Evolutionary conservation across 208 protist genomes (phyloP).

Genomic region (Acanthamoeba castellanii): DNA sequence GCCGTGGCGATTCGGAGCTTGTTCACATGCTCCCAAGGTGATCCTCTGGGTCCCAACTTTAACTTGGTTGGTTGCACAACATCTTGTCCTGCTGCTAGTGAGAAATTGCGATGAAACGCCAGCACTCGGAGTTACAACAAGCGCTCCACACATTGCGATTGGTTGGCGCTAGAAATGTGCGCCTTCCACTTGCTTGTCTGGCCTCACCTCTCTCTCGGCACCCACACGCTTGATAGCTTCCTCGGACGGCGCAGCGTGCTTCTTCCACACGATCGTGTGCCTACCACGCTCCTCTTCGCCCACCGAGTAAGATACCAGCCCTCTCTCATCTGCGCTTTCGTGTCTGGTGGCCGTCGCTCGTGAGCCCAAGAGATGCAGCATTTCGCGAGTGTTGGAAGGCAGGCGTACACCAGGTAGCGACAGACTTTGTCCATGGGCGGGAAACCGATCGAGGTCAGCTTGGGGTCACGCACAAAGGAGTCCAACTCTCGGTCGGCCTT

Average conservation of each 20-base stretch:
- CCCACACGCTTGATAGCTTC: neutral
- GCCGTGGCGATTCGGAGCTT: too few relatives aligned
- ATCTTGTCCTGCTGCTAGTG: too few relatives aligned
- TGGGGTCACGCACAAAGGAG: neutral
- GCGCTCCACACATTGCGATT: too few relatives aligned
- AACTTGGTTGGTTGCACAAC: too few relatives aligned
- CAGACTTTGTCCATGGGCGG: slow-evolving; percentile 50
- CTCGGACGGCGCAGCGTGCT: neutral
- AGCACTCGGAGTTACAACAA: too few relatives aligned
- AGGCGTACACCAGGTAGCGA: slow-evolving; percentile 17
- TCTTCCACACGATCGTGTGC: slow-evolving; percentile 43
- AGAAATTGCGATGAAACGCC: too few relatives aligned
- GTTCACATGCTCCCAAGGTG: too few relatives aligned
- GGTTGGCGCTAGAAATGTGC: neutral
- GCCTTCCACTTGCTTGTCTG: neutral
- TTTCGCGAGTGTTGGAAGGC: neutral
- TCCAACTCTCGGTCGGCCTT: slow-evolving; percentile 3
- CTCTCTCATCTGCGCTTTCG: slow-evolving; percentile 23
- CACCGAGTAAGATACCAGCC: neutral
- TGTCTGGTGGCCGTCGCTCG: neutral
- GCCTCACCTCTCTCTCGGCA: neutral
- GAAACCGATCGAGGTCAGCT: slow-evolving; percentile 4
- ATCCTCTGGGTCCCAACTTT: too few relatives aligned
- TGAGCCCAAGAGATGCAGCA: neutral
- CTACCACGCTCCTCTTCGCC: neutral